Evolutionary conservation across 2,329 filamentous ascomycete genomes (phyloP).

Genomic region (Esteya vermicola): DNA sequence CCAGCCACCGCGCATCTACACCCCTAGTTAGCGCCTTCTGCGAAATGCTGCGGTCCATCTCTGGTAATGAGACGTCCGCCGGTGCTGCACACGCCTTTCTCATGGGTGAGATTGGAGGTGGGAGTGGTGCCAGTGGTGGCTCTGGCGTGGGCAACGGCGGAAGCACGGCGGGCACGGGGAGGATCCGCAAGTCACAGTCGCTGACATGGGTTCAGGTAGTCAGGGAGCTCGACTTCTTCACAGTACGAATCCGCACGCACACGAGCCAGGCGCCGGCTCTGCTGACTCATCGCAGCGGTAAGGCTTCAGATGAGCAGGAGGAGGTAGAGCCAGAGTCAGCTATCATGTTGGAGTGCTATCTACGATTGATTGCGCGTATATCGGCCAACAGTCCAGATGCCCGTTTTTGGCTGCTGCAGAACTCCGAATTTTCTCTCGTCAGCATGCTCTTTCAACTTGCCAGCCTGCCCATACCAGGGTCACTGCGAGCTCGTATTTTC

Average conservation of each 20-base stretch:
- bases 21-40: conserved; percentile 95
- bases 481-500: conserved; percentile 74
- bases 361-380: conserved; percentile 75
- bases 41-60: conserved; percentile 84
- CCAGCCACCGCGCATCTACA: conserved; percentile 86
- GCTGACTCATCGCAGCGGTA: conserved; percentile 42
- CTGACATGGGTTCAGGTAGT: conserved; percentile 91
- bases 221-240: conserved; percentile 75
- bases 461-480: conserved; percentile 59
- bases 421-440: conserved; percentile 46
- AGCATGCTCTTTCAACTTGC: conserved; percentile 67
- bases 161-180: conserved; percentile 45
- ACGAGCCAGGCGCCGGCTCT: conserved; percentile 39
- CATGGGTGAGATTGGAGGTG: conserved; percentile 72
- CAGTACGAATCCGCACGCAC: conserved; percentile 62
- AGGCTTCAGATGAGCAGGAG: conserved; percentile 50
- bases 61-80: conserved; percentile 69
- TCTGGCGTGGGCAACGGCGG: too few relatives aligned
- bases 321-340: conserved; percentile 81
- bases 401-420: conserved; percentile 57
- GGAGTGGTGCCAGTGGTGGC: too few relatives aligned
- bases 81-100: conserved; percentile 79
- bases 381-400: conserved; percentile 59
- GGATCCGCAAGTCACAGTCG: conserved; percentile 68
- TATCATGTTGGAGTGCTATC: conserved; percentile 93